Evolutionary conservation across 2,329 filamentous ascomycete species (phyloP), one percentile per base, ranked within the genome.

Genomic region (Ophiostoma perfectum): DNA sequence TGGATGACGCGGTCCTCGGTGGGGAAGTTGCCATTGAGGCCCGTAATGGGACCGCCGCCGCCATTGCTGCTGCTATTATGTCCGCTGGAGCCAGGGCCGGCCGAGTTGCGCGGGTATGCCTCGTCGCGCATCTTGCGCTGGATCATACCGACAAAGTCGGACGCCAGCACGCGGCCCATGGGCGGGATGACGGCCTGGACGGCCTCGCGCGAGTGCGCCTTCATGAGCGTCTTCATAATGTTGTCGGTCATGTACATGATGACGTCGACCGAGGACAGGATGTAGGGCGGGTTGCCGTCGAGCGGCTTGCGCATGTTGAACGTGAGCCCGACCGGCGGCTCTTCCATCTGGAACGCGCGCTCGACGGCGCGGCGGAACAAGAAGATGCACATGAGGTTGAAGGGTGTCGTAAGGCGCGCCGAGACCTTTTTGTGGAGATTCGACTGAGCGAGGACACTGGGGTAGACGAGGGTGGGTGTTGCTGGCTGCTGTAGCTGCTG

Each of bases 231-330:
- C 72, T 96, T 90, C 7, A 98, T 83, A 45, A 98, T 90, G 66
- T 94, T 90, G 76, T 96, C 96, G 76, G 97, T 91, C 74, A 99
- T 97, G 79, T 98, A 99, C 94, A 99, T 98, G 75, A 98, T 93
- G 79, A 97, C 95, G 80, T 99, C 95, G 8, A 99, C 93, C 0
- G 94, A 93, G 1, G 93, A 93, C 60, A 95, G 94, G 74, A 99
- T 97, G 75, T 92, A 96, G 0, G 95, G 95, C 2, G 92, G 86
- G 73, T 93, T 92, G 69, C 88, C 87, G 62, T 66, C 66, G 60
- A 97, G 82, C 3, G 89, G 83, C 74, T 84, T 90, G 74, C 84
- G 88, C 58, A 89, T 82, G 75, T 89, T 92, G 45, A 99, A 82
- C 0, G 91, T 90, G 27, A 99, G 81, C 27, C 92, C 92, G 11